phyloP scores from a whole-genome alignment of 2,329 filamentous ascomycete genomes.

The Tolypocladium tropicale region DNA sequence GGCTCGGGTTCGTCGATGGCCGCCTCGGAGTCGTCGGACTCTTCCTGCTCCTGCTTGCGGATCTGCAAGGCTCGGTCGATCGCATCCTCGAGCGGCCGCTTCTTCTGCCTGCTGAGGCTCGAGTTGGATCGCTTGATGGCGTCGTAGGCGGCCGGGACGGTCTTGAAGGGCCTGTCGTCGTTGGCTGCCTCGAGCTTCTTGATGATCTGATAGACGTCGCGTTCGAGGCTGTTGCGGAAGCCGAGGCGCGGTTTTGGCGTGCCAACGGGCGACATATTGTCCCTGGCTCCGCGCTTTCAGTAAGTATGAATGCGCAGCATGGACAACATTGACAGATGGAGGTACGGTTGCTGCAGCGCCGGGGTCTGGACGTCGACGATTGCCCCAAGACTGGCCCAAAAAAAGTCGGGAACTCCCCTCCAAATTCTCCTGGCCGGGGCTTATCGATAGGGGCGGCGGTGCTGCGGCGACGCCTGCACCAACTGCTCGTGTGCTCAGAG shows the following conservation, averaged over 20 bases:
- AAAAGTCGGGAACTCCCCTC: background rate
- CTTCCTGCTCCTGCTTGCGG: constrained; percentile 56
- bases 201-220: constrained; percentile 70
- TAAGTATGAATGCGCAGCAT: background rate
- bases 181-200: constrained; percentile 64
- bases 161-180: constrained; percentile 34
- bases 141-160: constrained; percentile 58
- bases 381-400: background rate
- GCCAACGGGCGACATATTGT: background rate
- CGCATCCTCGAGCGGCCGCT: constrained; percentile 70
- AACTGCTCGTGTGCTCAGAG: no score
- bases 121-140: constrained; percentile 80
- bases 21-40: constrained; percentile 41
- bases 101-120: constrained; percentile 71
- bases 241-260: constrained; percentile 4
- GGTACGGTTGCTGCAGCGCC: background rate
- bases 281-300: background rate
- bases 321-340: background rate
- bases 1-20: constrained; percentile 31
- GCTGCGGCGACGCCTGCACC: no score
- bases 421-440: background rate
- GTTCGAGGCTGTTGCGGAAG: constrained; percentile 38
- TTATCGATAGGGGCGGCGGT: background rate
- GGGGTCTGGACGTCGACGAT: background rate
- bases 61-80: constrained; percentile 74